Evolutionary conservation across 352 stramenopile species (phyloP).

Genomic region (Pythium oligandrum): DNA sequence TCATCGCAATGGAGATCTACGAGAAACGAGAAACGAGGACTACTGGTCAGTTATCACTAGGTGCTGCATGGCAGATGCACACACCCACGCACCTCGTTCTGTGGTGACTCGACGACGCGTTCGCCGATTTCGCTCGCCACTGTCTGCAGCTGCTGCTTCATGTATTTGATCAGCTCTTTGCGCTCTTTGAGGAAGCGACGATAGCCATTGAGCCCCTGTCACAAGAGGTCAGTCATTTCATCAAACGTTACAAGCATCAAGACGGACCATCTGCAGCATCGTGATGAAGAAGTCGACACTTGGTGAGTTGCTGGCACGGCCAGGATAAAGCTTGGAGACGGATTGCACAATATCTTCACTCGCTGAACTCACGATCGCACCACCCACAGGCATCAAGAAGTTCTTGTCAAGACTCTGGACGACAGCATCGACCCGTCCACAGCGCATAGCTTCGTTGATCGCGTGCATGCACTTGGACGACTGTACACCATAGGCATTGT

Average conservation of each 20-base stretch:
- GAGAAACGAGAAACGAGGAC: neutral
- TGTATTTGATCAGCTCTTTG: constrained; percentile 66
- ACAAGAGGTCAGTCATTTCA: neutral
- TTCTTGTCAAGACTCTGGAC: constrained; percentile 99
- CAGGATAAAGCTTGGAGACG: constrained; percentile 94
- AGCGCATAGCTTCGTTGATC: constrained; percentile 86
- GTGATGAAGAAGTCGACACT: constrained; percentile 99
- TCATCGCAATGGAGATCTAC: constrained; percentile 88
- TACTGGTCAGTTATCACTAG: neutral
- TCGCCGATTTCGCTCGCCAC: constrained; percentile 88
- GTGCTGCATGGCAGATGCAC: neutral
- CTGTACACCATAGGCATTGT: constrained; percentile 99
- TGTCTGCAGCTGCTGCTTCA: constrained; percentile 60
- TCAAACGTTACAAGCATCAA: neutral
- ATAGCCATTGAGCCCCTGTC: constrained; percentile 78
- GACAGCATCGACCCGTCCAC: constrained; percentile 93
- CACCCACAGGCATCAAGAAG: constrained; percentile 97
- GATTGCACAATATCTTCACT: constrained; percentile 69
- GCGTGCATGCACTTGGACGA: constrained; percentile 91
- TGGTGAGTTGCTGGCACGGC: constrained; percentile 92
- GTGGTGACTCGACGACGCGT: constrained; percentile 81
- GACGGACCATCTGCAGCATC: constrained; percentile 93
- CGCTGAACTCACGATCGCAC: constrained; percentile 78
- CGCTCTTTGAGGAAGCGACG: constrained; percentile 84
- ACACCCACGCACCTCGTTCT: constrained; percentile 78